Conservation (phyloP, 1,284 basidiomycete genomes). For the Afroboletus lepidellus region DNA sequence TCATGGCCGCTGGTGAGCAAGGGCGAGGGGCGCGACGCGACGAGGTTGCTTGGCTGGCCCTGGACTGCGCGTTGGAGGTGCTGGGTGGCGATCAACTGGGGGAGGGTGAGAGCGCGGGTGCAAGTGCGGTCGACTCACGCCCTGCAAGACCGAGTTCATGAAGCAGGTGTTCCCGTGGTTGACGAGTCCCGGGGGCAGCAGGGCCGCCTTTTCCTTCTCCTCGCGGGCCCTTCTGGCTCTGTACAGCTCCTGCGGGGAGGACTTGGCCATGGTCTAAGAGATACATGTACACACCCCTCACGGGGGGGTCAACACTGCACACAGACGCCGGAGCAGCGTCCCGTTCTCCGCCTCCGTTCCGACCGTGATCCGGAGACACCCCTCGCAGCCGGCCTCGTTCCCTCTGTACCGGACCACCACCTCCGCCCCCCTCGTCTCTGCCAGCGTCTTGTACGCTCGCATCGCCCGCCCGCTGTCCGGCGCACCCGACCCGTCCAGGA, state of each 20-base stretch:
- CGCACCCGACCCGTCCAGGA: conserved; percentile 50
- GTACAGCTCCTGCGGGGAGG: conserved; percentile 64
- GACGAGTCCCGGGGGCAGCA: conserved; percentile 70
- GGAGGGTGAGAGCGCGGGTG: background rate
- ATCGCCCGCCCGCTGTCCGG: conserved; percentile 74
- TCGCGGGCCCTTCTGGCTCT: conserved; percentile 55
- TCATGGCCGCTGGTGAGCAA: conserved; percentile 68
- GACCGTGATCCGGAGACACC: conserved; percentile 88
- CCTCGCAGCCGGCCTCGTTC: conserved; percentile 82
- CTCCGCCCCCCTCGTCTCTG: conserved; percentile 82
- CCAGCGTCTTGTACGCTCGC: conserved; percentile 78
- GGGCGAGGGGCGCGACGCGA: conserved; percentile 55
- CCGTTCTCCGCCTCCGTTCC: conserved; percentile 83
- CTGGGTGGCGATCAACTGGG: conserved; percentile 63
- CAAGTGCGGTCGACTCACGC: conserved; percentile 38
- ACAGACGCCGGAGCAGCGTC: conserved; percentile 49
- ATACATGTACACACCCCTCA: too few species aligned
- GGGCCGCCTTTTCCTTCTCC: conserved; percentile 56
- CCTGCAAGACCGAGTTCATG: conserved; percentile 86
- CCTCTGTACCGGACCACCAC: conserved; percentile 93
- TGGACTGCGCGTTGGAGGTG: conserved; percentile 59
- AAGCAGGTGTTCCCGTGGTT: conserved; percentile 93
- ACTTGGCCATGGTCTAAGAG: conserved; percentile 55
- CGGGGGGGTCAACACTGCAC: conserved; percentile 32
- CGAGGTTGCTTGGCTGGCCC: conserved; percentile 43